Base-by-base conservation (phyloP, 1,139 yeast genomes). In the Spencermartinsiella ligniputridi region DNA sequence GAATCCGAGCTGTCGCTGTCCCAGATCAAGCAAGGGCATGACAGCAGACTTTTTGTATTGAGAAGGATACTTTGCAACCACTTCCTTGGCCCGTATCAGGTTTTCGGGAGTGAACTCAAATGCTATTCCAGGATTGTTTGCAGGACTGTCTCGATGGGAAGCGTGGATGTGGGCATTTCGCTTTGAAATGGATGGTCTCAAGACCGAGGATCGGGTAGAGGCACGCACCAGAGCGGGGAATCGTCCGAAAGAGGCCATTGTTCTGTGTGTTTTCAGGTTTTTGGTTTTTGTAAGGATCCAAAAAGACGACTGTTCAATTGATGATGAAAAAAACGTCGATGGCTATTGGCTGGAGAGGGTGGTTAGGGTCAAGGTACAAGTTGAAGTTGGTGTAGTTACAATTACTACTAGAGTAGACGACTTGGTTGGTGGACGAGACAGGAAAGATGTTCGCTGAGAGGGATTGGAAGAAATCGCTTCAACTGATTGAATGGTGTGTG, bases 21-120 rank as follows among this genome's bases (percentile, higher is more conserved):
- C 96, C 57, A 87, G 72, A 62, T 86, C 95, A 55, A 87, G 75
- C 49, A 87, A 73, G 16, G 95, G 95, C 95, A 87, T 85, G 51
- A 82, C 81, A 3, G 96, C 95, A 21, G 85, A 88, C 68, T 87
- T 87, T 64, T 86, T 86, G 68, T 87, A 87, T 64, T 86, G 92
- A 36, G 86, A 74, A 21, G 96, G 96, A 65, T 86, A 86, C 68
- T 84, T 84, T 56, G 83, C 79, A 48, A 87, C 75, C 60, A 86
- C 78, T 53, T 78, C 84, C 49, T 83, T 72, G 17, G 95, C 95
- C 56, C 88, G 73, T 56, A 75, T 71, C 60, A 71, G 60, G 71
- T 85, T 86, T 55, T 81, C 89, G n/a, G 75, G 63, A 47, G 73
- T 72, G 72, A 86, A 87, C 63, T 83, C 90, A 64, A 87, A 87